Evolutionary conservation across 345 rosid genomes (phyloP), one percentile per base, ranked within the genome.

Genomic region (Citrus trifoliata): DNA sequence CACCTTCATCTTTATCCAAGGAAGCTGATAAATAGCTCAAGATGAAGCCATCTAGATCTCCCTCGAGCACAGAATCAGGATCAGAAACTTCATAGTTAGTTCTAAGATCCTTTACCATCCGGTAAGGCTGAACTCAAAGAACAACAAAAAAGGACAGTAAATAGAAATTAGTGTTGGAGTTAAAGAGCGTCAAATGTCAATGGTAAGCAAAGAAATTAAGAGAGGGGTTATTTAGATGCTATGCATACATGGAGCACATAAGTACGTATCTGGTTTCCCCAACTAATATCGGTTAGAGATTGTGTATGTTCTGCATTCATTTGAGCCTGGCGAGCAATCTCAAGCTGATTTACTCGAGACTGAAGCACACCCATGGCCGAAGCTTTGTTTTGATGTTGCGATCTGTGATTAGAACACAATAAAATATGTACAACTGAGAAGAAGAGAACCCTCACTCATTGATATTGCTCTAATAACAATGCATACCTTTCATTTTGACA

Each of bases 321-420:
- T 80, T 90, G 93, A 64, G 95, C 93, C 87, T 91, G 98, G 38
- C 97, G 94, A 66, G 91, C 90, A 85, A 92, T 88, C 89, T 94
- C 97, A 10, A 90, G 97, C 87, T 90, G 97, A 86, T 96, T 95
- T 78, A 96, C 67, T 80, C 97, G 91, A 77, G 97, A 92, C 81
- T 96, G 99, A 35, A 96, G 91, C 81, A 95, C 99, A 6, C 92
- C 90, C 97, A 96, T 92, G 72, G 99, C 98, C 16, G 97, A 90
- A 78, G 97, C 97, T 88, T 94, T 96, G 80, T 96, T 94, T 87
- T 84, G 86, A 84, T 94, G 98, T 35, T 96, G 98, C 30, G 97
- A 96, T 84, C 95, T 91, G 79, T 68, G 64, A 21, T 68, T 35
- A 65, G 53, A 56, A 67, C 19, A 71, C 66, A 68, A 76, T 38